Evolutionary conservation across 345 rosid genomes (phyloP).

Genomic region (Eucalyptus guilfoylei): DNA sequence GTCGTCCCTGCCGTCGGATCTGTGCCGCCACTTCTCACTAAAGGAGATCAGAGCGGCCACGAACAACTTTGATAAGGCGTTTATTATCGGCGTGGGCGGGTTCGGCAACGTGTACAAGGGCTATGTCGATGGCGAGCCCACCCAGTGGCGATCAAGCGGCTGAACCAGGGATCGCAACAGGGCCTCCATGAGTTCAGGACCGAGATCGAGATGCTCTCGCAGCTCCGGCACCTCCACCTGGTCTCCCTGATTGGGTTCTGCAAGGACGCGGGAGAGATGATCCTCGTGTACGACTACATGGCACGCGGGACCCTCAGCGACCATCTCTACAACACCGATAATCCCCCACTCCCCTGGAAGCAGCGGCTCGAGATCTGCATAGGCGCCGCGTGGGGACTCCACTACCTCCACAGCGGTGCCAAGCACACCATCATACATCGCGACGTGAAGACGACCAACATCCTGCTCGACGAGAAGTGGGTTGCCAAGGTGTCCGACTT

Average conservation of each 20-base stretch:
- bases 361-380: slow-evolving; percentile 25
- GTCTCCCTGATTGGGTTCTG: slow-evolving; percentile 32
- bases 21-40: slow-evolving; percentile 27
- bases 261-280: slow-evolving; percentile 27
- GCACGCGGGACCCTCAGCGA: slow-evolving; percentile 6
- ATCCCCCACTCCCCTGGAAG: slow-evolving; percentile 19
- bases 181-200: slow-evolving; percentile 22
- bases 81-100: slow-evolving; percentile 20
- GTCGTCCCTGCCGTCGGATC: slow-evolving; percentile 5
- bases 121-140: neutral
- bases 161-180: slow-evolving; percentile 16
- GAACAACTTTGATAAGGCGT: neutral
- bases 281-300: slow-evolving; percentile 30
- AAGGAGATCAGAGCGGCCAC: slow-evolving; percentile 27
- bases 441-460: slow-evolving; percentile 2
- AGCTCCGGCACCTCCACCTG: slow-evolving; percentile 16
- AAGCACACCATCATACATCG: slow-evolving; percentile 10
- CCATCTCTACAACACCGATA: slow-evolving; percentile 8
- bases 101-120: slow-evolving; percentile 31
- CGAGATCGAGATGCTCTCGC: slow-evolving; percentile 25
- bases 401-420: slow-evolving; percentile 12
- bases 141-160: slow-evolving; percentile 27
- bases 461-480: slow-evolving; percentile 6
- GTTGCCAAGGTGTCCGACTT: slow-evolving; percentile 28
- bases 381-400: slow-evolving; percentile 28